Conservation (phyloP, 305 asterid genomes). For the Striga hermonthica region DNA sequence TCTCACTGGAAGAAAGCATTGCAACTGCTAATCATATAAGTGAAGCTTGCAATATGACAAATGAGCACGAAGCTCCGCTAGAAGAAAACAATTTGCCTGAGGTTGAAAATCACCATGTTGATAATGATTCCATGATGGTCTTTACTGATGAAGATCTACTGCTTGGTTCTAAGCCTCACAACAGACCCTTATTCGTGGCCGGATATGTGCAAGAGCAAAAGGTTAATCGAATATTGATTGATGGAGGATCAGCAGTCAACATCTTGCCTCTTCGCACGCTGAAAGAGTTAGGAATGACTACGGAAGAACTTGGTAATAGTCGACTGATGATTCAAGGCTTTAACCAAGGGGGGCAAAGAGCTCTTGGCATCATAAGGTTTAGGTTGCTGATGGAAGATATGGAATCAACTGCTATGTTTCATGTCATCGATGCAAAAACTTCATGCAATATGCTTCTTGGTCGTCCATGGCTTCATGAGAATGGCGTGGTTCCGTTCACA, state of each 20-base stretch:
- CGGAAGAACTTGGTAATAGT: not conserved
- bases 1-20: too few relatives aligned
- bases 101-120: too few relatives aligned
- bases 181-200: not conserved
- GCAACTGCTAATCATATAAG: too few relatives aligned
- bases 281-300: not conserved
- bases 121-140: not conserved
- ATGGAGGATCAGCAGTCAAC: not conserved
- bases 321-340: conserved; percentile 4
- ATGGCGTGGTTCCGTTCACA: not conserved
- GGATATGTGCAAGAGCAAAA: not conserved
- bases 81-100: too few relatives aligned
- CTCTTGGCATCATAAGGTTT: not conserved
- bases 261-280: not conserved
- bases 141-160: not conserved
- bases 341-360: not conserved
- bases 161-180: not conserved
- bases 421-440: not conserved
- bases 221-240: not conserved
- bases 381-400: not conserved
- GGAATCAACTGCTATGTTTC: not conserved
- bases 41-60: too few relatives aligned
- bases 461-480: not conserved
- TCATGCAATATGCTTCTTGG: not conserved
- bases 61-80: too few relatives aligned